Base-by-base conservation (phyloP, 202 grass and related monocot genomes). In the Schoenoplectus triqueter region DNA sequence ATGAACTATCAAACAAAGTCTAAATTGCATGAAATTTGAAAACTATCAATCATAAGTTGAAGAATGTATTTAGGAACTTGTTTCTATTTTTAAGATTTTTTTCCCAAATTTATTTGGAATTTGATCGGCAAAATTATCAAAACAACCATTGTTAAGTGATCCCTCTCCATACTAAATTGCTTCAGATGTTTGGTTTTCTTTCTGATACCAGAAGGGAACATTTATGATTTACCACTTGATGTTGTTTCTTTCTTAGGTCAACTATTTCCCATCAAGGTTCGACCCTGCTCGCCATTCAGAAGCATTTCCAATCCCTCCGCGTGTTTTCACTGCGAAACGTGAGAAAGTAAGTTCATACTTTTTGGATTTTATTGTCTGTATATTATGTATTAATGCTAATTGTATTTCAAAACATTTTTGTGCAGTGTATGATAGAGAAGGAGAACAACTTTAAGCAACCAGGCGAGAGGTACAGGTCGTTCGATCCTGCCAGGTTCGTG, bases 391-490 rank as follows among this genome's bases (percentile, higher is more conserved):
- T 42, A 7, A 42, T 39, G 17, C 13, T 78, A 60, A 78, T 22
- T 18, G 22, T 11, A 59, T 60, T 60, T 52, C 6, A 60, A 18
- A n/a, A 41, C 14, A 69, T 89, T 69, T 52, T 86, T 85, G 15
- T 81, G 63, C 88, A 94, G 92, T 92, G 92, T 61, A 84, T 94
- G 54, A 97, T 97, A 47, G 51, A 86, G 10, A 94, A 97, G 85
- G 94, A 97, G 81, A 94, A 92, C 77, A 97, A 97, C 46, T 97
- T 97, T 87, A 94, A 92, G 90, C 94, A 97, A 79, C 90, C 92
- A 61, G 94, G 94, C 4, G 90, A 94, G 90, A 94, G 94, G 87
- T 97, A 88, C 81, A 70, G 94, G 9, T 93, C 91, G 8, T 97
- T 93, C n/a, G 88, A 91, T 84, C 86, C 94, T 52, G 89, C 88